Percentiles rank a stretch among this genome's conserved stretches.
Conservation (phyloP, 352 stramenopile species). For the Hyaloperonospora brassicae region DNA sequence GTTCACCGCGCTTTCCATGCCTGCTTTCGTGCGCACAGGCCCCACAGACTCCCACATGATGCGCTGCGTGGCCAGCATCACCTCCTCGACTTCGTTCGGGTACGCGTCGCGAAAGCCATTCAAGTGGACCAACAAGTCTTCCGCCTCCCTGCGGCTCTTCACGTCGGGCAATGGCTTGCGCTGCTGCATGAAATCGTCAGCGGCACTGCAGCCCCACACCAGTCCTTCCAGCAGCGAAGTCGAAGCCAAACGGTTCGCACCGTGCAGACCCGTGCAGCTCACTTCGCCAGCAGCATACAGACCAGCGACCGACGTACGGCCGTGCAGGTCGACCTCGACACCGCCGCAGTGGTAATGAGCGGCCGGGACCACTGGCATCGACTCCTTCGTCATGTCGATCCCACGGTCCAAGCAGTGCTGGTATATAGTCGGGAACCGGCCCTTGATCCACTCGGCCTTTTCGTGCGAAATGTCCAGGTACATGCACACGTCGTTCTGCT, state of each 20-base stretch:
- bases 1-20: slow-evolving; percentile 72
- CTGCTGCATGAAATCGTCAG: slow-evolving; percentile 56
- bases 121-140: slow-evolving; percentile 33
- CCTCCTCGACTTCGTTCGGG: slow-evolving; percentile 46
- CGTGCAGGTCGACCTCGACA: slow-evolving; percentile 84
- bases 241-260: slow-evolving; percentile 90
- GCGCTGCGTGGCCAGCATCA: slow-evolving; percentile 54
- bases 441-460: slow-evolving; percentile 73
- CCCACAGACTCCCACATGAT: slow-evolving; percentile 94
- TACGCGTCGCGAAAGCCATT: slow-evolving; percentile 37
- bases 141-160: slow-evolving; percentile 12
- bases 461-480: slow-evolving; percentile 91
- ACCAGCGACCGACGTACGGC: slow-evolving; percentile 65
- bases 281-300: slow-evolving; percentile 91
- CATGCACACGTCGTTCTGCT: slow-evolving; percentile 75
- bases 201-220: slow-evolving; percentile 88
- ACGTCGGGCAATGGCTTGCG: slow-evolving; percentile 15
- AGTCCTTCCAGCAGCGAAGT: slow-evolving; percentile 91
- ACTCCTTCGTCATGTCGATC: slow-evolving; percentile 88
- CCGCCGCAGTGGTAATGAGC: slow-evolving; percentile 94
- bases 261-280: slow-evolving; percentile 90
- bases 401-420: slow-evolving; percentile 65
- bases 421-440: slow-evolving; percentile 85
- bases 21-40: slow-evolving; percentile 71
- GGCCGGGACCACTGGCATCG: slow-evolving; percentile 87